Percentiles rank a stretch among this genome's conserved stretches.
Conservation (phyloP, 202 grass and related monocot species). For the Zoysia matrella region DNA sequence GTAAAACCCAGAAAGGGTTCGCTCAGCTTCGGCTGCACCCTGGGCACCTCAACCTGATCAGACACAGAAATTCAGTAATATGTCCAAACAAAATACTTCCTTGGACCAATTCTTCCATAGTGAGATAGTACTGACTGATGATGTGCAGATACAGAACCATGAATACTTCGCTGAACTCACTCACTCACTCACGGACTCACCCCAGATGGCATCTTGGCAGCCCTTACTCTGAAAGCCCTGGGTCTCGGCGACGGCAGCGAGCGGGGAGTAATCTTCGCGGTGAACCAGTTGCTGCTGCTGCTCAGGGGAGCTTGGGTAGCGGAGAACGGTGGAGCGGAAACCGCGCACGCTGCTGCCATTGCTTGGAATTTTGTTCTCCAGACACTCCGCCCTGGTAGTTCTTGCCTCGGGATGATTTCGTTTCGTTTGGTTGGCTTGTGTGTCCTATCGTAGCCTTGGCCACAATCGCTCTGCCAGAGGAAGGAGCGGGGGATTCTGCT, state of each 20-base stretch:
- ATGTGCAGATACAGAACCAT: neutral
- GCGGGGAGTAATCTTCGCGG: neutral
- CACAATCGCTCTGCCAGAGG: neutral
- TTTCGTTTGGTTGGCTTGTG: neutral
- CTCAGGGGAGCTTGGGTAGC: neutral
- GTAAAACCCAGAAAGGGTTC: slow-evolving; percentile 86
- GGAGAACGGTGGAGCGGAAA: neutral
- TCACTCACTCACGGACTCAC: slow-evolving; percentile 27
- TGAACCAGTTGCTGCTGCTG: neutral
- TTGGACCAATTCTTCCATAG: neutral
- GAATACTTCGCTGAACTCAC: neutral
- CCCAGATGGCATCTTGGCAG: slow-evolving; percentile 62
- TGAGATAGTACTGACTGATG: neutral
- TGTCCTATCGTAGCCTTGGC: neutral
- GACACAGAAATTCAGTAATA: neutral
- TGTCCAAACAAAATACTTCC: neutral
- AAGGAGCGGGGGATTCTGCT: neutral
- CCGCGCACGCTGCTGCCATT: neutral
- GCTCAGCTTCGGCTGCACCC: slow-evolving; percentile 65
- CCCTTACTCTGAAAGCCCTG: slow-evolving; percentile 8
- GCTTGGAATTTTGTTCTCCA: neutral
- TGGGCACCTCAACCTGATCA: slow-evolving; percentile 62
- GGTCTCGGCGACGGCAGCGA: neutral
- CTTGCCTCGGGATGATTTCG: neutral
- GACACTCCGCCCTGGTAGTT: neutral